Evolutionary conservation across 202 grass and related monocot genomes (phyloP), one percentile per base, ranked within the genome.

Genomic region (Zoysia matrella): DNA sequence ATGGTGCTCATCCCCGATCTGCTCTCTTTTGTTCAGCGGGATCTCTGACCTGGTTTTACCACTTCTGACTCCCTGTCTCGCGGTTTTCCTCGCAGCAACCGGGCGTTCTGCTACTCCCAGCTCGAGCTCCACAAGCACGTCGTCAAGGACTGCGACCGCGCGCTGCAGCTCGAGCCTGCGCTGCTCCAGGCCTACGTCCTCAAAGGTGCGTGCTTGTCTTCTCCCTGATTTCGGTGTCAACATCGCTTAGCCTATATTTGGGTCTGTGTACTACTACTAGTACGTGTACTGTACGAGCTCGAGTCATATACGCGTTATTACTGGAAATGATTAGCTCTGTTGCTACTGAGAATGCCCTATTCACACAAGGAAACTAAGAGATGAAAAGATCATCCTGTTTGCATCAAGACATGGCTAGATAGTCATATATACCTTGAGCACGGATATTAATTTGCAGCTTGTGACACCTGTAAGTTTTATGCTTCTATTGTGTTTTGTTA

Each of bases 81-180:
- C 62, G 54, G 56, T 86, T 75, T 83, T 60, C 39, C 45, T 75
- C 72, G 91, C 87, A 99, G 96, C 89, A 99, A 99, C 82, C 82
- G 89, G 30, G 96, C 96, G 13, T 99, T 93, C 75, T 99, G 92
- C 86, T 99, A 99, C 78, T 95, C 87, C 83, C 90, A 91, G 62
- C 86, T 99, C 80, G 96, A 99, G 83, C 87, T 99, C 79, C 90
- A 99, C 85, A 99, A 99, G 75, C 96, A 99, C 75, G 96, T 99
- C 44, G 83, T 99, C 77, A 99, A 90, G 87, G 96, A 99, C 78
- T 99, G 92, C 55, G 92, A 93, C 80, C 94, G 90, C 83, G 92
- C 92, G 12, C 78, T 95, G 72, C 89, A 89, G 63, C 84, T 93
- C 10, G 81, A 91, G 60, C 82, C 90, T 1, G 69, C 83, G 8